These are phyloP conservation scores for Capsella bursapastoris DNA, from an alignment of 345 rosid species.

Conservation along the genomic window DNA sequence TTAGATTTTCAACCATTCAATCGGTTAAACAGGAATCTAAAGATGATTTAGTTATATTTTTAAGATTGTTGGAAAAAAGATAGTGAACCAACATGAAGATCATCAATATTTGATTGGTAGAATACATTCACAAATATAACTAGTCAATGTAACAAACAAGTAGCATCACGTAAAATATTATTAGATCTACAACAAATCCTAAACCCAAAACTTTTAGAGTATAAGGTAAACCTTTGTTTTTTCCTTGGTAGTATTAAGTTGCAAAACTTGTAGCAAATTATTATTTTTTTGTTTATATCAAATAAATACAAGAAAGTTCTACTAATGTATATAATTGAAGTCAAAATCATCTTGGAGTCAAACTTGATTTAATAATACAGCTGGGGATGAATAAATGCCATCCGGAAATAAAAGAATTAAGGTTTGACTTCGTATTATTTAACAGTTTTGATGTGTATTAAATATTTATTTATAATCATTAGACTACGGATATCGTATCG, in stretches of 20 bases:
- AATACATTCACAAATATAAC: not conserved
- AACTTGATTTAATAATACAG: slow-evolving; percentile 22
- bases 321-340: not conserved
- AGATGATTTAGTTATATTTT: not conserved
- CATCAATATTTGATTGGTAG: not conserved
- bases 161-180: not conserved
- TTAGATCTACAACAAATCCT: not conserved
- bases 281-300: not conserved
- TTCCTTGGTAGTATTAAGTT: not conserved
- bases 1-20: not conserved
- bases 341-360: slow-evolving; percentile 32
- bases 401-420: slow-evolving; percentile 11
- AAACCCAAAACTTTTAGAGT: not conserved
- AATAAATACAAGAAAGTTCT: not conserved
- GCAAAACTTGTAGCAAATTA: not conserved
- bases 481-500: slow-evolving; percentile 1
- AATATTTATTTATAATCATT: not conserved
- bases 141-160: not conserved
- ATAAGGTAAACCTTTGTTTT: not conserved
- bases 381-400: slow-evolving; percentile 28
- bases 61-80: not conserved
- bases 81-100: not conserved
- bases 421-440: slow-evolving; percentile 37
- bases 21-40: too few species aligned
- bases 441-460: not conserved